Conservation (phyloP, 345 rosid genomes). For the Adansonia digitata region DNA sequence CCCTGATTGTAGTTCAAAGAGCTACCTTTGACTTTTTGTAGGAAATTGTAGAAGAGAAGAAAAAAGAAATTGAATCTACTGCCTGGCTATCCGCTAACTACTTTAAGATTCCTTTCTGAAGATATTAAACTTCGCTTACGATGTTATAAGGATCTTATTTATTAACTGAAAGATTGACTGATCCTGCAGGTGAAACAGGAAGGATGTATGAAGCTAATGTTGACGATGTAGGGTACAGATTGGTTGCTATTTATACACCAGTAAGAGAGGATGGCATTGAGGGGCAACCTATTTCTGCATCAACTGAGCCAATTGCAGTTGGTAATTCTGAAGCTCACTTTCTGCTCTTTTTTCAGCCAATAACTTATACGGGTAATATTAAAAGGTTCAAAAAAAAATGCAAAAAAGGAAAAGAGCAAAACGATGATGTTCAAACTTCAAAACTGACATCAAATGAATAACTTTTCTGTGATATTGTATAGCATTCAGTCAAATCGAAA, state of each 20-base stretch:
- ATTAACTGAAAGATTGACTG: conserved; percentile 11
- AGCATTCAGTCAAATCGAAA: background rate
- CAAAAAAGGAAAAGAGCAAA: no score
- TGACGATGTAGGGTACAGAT: conserved; percentile 96
- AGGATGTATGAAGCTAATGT: conserved; percentile 96
- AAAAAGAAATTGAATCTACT: background rate
- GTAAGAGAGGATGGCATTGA: conserved; percentile 87
- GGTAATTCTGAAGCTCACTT: conserved; percentile 40
- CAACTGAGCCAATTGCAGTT: conserved; percentile 88
- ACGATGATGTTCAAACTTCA: background rate
- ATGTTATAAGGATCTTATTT: background rate
- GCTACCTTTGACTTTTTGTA: background rate
- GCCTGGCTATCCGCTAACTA: background rate
- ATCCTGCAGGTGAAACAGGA: conserved; percentile 77
- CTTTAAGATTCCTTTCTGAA: background rate
- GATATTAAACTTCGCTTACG: background rate
- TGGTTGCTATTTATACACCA: conserved; percentile 87
- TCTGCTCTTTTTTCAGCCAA: background rate
- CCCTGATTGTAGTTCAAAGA: background rate
- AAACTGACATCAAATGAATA: background rate
- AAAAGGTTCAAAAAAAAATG: no score
- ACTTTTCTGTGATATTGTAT: background rate
- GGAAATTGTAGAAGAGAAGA: background rate
- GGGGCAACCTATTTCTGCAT: conserved; percentile 94
- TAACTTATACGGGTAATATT: background rate